Base-by-base conservation (phyloP, 176 grass and related monocot species). In the Oryza officinalis region DNA sequence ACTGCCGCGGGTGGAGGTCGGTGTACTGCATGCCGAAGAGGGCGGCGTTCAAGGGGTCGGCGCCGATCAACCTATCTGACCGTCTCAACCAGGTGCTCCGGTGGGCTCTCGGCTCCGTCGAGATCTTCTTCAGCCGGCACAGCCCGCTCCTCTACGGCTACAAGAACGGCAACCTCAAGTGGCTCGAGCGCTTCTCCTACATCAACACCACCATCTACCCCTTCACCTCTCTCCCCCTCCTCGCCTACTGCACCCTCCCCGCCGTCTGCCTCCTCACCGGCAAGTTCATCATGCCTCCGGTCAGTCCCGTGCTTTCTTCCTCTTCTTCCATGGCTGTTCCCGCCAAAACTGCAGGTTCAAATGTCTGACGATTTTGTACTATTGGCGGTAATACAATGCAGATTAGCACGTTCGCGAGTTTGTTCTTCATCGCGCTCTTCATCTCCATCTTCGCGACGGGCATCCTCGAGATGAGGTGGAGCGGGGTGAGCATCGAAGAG, bases 121-220 rank as follows among this genome's bases (percentile, higher is more conserved):
- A 99, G 88, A 99, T 99, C 86, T 99, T 99, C 93, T 99, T 99
- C 91, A 96, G 97, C 32, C 80, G 93, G 28, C 97, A 96, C 84
- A 96, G 93, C 60, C 97, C 97, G 0, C 67, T 99, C 54, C 91
- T 79, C 78, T 99, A 96, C 49, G 97, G 97, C 71, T 96, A 96
- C 93, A 96, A 99, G 87, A 82, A 85, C 43, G 93, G 97, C 78
- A 94, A 99, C 79, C 93, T 99, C 80, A 99, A 91, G 89, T 99
- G 97, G 97, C 97, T 99, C 13, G 97, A 99, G 85, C 93, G 97
- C 65, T 99, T 99, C 82, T 89, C 97, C 69, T 99, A 99, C 92
- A 91, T 99, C 78, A 99, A 99, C 84, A 99, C 96, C 83, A 99
- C 97, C 89, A 99, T 99, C 86, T 99, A 99, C 86, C 97, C 97